Percentiles rank a stretch among this genome's conserved stretches.
These are phyloP conservation scores for Cryptococcus sp. DNA, from an alignment of 1,284 basidiomycete genomes.

Conservation along the genomic window DNA sequence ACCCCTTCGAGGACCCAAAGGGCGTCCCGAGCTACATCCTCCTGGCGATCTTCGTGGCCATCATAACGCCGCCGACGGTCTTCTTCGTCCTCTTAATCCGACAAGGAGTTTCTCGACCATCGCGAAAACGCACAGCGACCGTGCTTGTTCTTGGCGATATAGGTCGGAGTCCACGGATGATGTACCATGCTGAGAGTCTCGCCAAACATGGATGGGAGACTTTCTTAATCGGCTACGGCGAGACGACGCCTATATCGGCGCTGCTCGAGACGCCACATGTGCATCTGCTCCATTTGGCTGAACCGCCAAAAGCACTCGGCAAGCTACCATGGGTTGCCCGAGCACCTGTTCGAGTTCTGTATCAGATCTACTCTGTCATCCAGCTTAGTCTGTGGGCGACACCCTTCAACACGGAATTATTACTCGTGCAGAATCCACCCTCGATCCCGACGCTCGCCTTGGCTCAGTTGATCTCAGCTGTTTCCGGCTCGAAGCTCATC, in stretches of 20 bases:
- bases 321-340: conserved; percentile 65
- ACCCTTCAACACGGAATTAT: conserved; percentile 72
- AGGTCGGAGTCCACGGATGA: conserved; percentile 94
- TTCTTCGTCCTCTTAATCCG: conserved; percentile 13
- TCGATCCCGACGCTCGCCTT: conserved; percentile 90
- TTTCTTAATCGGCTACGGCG: conserved; percentile 80
- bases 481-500: conserved; percentile 78
- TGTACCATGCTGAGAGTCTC: conserved; percentile 95
- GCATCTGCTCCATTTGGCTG: conserved; percentile 66
- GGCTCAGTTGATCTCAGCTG: conserved; percentile 69
- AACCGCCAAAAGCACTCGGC: conserved; percentile 67
- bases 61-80: conserved; percentile 14
- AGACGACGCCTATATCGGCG: conserved; percentile 70
- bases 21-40: conserved; percentile 4
- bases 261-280: conserved; percentile 67
- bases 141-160: conserved; percentile 95
- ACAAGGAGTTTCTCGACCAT: conserved; percentile 21
- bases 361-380: conserved; percentile 68
- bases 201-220: conserved; percentile 78
- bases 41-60: conserved; percentile 14
- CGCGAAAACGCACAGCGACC: conserved; percentile 61
- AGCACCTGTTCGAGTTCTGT: conserved; percentile 77
- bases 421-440: conserved; percentile 96
- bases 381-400: conserved; percentile 61
- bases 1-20: conserved; percentile 1